Conservation (phyloP, 345 rosid species). For the Luvunga scandens region DNA sequence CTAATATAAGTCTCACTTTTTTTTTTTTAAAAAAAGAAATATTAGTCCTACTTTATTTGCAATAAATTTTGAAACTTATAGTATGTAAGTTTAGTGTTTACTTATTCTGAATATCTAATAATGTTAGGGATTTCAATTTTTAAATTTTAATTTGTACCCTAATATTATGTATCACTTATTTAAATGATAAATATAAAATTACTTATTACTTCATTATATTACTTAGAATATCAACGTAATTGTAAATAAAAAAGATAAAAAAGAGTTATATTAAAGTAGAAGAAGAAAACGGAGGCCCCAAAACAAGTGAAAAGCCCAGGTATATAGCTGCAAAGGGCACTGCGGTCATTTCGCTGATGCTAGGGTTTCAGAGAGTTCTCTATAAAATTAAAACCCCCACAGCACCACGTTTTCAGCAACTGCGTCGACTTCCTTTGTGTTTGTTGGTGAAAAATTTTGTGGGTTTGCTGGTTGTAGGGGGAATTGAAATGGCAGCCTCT, state of each 20-base stretch:
- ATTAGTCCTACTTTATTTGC: no score
- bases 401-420: background rate
- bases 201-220: background rate
- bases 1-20: no score
- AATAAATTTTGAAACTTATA: no score
- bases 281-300: background rate
- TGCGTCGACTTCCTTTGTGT: background rate
- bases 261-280: background rate
- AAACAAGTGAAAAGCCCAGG: background rate
- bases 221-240: background rate
- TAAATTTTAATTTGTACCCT: no score
- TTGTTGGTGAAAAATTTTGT: background rate
- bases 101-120: no score
- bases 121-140: no score
- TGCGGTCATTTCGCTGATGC: background rate
- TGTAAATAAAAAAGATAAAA: background rate
- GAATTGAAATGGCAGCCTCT: conserved; percentile 5
- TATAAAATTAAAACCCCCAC: background rate
- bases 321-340: background rate
- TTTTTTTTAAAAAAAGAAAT: no score
- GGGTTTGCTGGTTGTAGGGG: background rate
- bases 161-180: no score
- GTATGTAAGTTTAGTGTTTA: no score
- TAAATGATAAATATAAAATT: no score
- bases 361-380: conserved; percentile 7